Base-by-base conservation (phyloP, 495 filamentous ascomycete genomes). In the Penicillium subrubescens region DNA sequence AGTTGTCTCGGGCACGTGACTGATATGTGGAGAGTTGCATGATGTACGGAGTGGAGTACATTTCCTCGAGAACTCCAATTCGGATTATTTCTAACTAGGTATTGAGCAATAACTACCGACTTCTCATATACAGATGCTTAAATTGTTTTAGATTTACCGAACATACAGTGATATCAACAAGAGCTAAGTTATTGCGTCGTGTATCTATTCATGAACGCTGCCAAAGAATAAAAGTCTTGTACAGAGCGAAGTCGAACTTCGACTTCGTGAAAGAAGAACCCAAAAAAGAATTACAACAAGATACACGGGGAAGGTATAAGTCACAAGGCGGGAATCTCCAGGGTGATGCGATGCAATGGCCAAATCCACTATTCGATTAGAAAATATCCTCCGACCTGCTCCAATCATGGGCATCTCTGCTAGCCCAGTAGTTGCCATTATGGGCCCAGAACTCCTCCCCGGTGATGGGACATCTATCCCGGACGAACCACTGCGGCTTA, bases 371-470 rank as follows among this genome's bases (percentile, higher is more conserved):
- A 53, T 48, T 43, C 39, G 27, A 23, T 57, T 35, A 74, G 72
- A 90, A 92, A 44, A 92, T 91, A 75, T 90, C 87, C 66, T 92
- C 86, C 33, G 87, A 79, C 19, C 71, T 70, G 59, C 79, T 81
- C 79, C 86, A 87, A 69, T 81, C 77, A 60, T 81, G 82, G 56
- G 71, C 77, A 46, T 80, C 82, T 67, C 81, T 75, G 31, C 79
- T 84, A 62, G 80, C 77, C 95, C 95, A 99, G 74, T 99, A 99
- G 74, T 91, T 85, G 5, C 89, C 91, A 70, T 88, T 93, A 67
- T 92, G 94, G 57, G 87, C 80, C 95, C 95, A 99, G 79, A 89
- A 96, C 67, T 90, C 87, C 77, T 97, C 92, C 1, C 95, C 94
- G 15, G 94, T 98, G 29, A 92, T 76, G 51, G 89, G 83, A 76